Conservation (phyloP, 495 filamentous ascomycete genomes). For the Evansstolkia leycettana region DNA sequence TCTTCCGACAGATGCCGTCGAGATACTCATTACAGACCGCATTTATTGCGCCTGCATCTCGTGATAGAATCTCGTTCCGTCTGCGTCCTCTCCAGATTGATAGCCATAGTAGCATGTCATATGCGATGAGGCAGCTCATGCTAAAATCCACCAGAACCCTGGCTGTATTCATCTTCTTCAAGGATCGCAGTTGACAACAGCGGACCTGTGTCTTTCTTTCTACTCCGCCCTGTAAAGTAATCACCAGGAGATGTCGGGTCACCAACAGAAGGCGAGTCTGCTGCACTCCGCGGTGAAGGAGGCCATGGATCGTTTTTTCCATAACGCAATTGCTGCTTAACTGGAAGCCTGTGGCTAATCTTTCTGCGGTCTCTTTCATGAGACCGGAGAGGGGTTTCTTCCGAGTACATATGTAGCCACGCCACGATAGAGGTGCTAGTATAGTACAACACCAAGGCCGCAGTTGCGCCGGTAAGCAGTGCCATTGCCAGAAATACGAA, state of each 20-base stretch:
- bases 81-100: too few relatives aligned
- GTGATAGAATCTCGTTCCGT: too few relatives aligned
- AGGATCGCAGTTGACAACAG: conserved; percentile 48
- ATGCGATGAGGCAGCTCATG: too few relatives aligned
- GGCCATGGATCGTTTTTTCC: conserved; percentile 2
- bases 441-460: conserved; percentile 37
- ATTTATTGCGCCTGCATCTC: too few relatives aligned
- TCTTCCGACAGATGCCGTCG: too few relatives aligned
- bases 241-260: conserved; percentile 6
- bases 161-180: conserved; percentile 46
- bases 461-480: conserved; percentile 39
- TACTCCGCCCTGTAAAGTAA: conserved; percentile 24
- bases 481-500: conserved; percentile 54
- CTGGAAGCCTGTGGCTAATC: too few relatives aligned
- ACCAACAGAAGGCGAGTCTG: background rate
- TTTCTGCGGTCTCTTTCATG: background rate
- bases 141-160: conserved; percentile 10
- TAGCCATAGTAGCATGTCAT: too few relatives aligned
- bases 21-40: too few relatives aligned
- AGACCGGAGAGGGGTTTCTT: background rate
- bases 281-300: conserved; percentile 10
- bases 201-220: conserved; percentile 13
- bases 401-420: background rate
- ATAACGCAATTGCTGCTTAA: too few relatives aligned
- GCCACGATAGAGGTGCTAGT: conserved; percentile 7